Conservation (phyloP, 176 grass and related monocot genomes). For the Luzula sylvatica region DNA sequence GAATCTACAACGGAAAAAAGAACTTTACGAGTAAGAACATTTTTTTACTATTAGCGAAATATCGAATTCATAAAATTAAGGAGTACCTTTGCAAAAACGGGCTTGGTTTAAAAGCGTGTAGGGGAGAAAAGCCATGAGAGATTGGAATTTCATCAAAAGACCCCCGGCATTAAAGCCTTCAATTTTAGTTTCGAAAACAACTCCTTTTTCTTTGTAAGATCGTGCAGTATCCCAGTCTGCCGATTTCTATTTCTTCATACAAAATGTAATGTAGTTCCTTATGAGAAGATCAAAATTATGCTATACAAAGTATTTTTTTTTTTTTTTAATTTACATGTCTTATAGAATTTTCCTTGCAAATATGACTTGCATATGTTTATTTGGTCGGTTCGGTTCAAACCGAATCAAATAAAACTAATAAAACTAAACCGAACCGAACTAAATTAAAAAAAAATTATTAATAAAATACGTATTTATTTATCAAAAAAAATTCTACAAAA, state of each 20-base stretch:
- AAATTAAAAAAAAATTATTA: too few relatives aligned
- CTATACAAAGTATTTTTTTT: too few relatives aligned
- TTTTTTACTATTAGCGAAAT: not conserved
- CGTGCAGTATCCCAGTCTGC: slow-evolving; percentile 60
- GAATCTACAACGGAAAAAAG: slow-evolving; percentile 41
- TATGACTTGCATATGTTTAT: too few relatives aligned
- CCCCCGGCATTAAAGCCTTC: slow-evolving; percentile 65
- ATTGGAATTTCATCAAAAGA: slow-evolving; percentile 53
- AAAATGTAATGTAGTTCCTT: slow-evolving; percentile 27
- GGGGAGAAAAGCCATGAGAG: slow-evolving; percentile 80
- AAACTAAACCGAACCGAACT: too few relatives aligned
- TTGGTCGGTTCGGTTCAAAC: too few relatives aligned
- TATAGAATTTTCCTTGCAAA: too few relatives aligned
- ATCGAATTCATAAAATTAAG: not conserved
- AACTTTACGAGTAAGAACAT: slow-evolving; percentile 1
- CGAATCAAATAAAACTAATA: too few relatives aligned
- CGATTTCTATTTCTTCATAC: slow-evolving; percentile 38
- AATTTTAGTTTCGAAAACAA: slow-evolving; percentile 33
- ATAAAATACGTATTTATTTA: too few relatives aligned
- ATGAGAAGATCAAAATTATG: not conserved
- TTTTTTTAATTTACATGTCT: too few relatives aligned
- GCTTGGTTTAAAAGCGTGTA: slow-evolving; percentile 75
- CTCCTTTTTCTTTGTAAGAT: slow-evolving; percentile 41
- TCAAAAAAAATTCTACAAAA: too few relatives aligned
- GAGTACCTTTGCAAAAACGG: slow-evolving; percentile 56